Base-by-base conservation (phyloP, 2,329 filamentous ascomycete species). In the Calonectria pseudoreteaudii region DNA sequence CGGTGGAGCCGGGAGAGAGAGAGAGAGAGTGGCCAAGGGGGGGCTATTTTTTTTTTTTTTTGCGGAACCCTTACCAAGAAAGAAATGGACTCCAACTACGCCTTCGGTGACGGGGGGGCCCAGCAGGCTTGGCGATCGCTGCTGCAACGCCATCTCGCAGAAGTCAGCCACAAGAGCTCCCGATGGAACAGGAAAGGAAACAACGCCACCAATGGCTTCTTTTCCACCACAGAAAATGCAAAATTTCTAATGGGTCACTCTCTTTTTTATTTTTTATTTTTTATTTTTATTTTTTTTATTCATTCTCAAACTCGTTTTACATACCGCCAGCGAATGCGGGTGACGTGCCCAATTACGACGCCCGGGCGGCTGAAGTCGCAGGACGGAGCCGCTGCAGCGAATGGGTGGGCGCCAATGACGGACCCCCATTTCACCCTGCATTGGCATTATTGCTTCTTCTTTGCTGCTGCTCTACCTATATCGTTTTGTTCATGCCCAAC, bases 401-500 rank as follows among this genome's bases (percentile, higher is more conserved):
- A 60, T 60, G 34, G 41, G 23, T 26, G 56, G n/a, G 20, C 44
- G 9, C 16, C 38, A 41, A 41, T 41, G 38, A 41, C 30, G 8
- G 8, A 10, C 8, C 10, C 31, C 31, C 5, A 31, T 11, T 2
- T 34, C 8, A 34, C 31, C 31, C 9, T 23, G n/a, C 20, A 47
- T 47, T 47, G n/a, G 44, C 44, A 47, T 47, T 47, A 20, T n/a
- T 31, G 30, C 44, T 47, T 47, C 44, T 47, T 47, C n/a, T n/a
- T n/a, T n/a, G n/a, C n/a, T n/a, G n/a, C n/a, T n/a, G n/a, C n/a
- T n/a, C n/a, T n/a, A n/a, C n/a, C n/a, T n/a, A 11, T 23, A 20
- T 60, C 56, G 56, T n/a, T 38, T 38, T 47, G 44, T 47, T 60
- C 56, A 60, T 60, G 56, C 56, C 56, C 56, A 38, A 60, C 56